These are phyloP conservation scores for Cryptococcus sp. DNA, from an alignment of 1,284 basidiomycete species.

Conservation along the genomic window DNA sequence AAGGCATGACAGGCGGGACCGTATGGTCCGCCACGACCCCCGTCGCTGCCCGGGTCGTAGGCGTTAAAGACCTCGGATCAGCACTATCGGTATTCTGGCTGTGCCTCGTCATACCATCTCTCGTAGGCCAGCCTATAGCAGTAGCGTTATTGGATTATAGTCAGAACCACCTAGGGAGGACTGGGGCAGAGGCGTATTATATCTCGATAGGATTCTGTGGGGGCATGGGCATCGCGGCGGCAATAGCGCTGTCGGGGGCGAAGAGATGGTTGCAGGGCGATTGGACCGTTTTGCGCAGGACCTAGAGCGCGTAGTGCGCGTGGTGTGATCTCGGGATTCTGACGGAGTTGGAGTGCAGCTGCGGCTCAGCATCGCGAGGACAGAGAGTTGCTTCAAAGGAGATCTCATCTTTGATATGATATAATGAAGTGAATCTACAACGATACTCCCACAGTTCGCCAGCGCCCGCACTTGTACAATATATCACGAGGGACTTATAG, in stretches of 20 bases:
- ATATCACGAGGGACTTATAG: no score
- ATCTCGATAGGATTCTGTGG: conserved; percentile 54
- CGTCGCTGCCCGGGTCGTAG: conserved; percentile 49
- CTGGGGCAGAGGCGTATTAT: conserved; percentile 45
- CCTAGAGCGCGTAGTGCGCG: conserved; percentile 6
- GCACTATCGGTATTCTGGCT: conserved; percentile 55
- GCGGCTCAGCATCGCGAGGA: no score
- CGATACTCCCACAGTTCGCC: no score
- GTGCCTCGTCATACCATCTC: conserved; percentile 41
- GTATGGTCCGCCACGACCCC: conserved; percentile 52
- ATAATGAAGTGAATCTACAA: no score
- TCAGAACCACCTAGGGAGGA: conserved; percentile 30
- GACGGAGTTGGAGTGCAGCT: no score
- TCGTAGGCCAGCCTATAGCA: conserved; percentile 52
- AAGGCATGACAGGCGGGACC: conserved; percentile 53
- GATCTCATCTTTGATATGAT: no score
- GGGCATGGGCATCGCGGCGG: conserved; percentile 39
- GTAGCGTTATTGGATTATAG: conserved; percentile 51
- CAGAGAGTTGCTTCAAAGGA: no score
- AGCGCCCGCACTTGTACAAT: no score
- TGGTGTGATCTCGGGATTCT: no score
- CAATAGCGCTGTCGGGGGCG: conserved; percentile 41
- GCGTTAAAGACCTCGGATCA: conserved; percentile 51
- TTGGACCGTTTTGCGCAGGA: conserved; percentile 38
- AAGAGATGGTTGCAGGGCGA: conserved; percentile 49